These are phyloP conservation scores for Halophytophthora polymorphica DNA, from an alignment of 352 stramenopile species.

Conservation along the genomic window DNA sequence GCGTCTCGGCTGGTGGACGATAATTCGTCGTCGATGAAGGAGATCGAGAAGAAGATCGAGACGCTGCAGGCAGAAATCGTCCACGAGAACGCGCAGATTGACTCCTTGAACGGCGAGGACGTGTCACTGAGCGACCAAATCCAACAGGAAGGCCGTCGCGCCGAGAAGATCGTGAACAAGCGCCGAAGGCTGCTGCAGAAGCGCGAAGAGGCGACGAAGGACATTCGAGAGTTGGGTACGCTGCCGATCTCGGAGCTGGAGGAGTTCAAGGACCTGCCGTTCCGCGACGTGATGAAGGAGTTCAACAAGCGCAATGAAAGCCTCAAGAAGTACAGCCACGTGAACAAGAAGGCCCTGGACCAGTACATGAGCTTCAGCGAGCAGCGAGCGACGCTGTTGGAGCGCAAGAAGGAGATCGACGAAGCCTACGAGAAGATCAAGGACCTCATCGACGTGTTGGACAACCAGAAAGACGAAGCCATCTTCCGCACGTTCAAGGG, in stretches of 20 bases:
- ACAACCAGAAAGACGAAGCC: conserved; percentile 97
- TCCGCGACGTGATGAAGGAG: conserved; percentile 91
- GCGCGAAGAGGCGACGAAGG: conserved; percentile 92
- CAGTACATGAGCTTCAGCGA: conserved; percentile 99
- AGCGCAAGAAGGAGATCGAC: conserved; percentile 96
- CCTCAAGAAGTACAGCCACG: conserved; percentile 97
- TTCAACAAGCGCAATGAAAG: conserved; percentile 95
- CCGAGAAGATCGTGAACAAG: conserved; percentile 86
- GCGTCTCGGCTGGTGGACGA: conserved; percentile 68
- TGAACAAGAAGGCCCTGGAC: conserved; percentile 99
- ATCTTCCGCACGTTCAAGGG: conserved; percentile 99
- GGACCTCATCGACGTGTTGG: conserved; percentile 88
- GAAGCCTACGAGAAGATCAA: conserved; percentile 89
- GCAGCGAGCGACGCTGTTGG: conserved; percentile 86
- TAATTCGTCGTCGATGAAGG: conserved; percentile 56
- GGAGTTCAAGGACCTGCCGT: conserved; percentile 86
- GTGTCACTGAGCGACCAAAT: conserved; percentile 78
- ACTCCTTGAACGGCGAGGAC: conserved; percentile 60
- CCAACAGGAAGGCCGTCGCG: conserved; percentile 63
- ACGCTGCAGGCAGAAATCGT: conserved; percentile 49
- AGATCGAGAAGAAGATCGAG: conserved; percentile 57
- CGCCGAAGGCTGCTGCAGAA: conserved; percentile 81
- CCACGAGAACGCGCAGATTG: conserved; percentile 40
- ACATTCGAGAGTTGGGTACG: conserved; percentile 97
- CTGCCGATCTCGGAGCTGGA: conserved; percentile 93